These are phyloP conservation scores for Taiwanofungus camphoratus DNA, from an alignment of 1,284 basidiomycete genomes.

Conservation along the genomic window DNA sequence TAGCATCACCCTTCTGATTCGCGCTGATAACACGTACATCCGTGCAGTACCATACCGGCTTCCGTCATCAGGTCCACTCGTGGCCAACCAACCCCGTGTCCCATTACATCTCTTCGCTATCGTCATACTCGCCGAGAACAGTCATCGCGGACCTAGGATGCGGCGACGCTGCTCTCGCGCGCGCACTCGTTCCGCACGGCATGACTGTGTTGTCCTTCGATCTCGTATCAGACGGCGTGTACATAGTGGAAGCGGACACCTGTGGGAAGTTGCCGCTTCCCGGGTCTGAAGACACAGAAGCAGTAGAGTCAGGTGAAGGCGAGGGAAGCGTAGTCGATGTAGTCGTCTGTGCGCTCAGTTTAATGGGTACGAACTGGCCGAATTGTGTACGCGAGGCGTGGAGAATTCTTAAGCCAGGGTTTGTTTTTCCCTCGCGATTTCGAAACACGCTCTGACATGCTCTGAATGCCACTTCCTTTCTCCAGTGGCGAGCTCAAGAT, in stretches of 20 bases:
- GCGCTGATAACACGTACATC: no score
- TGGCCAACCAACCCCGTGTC: conserved; percentile 91
- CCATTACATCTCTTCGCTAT: conserved; percentile 61
- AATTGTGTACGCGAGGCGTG: conserved; percentile 85
- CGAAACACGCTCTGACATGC: background rate
- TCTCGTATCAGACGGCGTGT: conserved; percentile 68
- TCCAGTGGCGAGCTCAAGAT: conserved; percentile 83
- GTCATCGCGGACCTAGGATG: conserved; percentile 93
- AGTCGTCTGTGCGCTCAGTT: conserved; percentile 88
- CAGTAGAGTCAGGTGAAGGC: conserved; percentile 25
- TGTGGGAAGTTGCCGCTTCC: conserved; percentile 73
- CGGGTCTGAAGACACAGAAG: conserved; percentile 57
- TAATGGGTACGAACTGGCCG: conserved; percentile 98
- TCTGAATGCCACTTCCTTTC: background rate
- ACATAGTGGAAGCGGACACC: conserved; percentile 77
- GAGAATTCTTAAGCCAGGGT: conserved; percentile 80
- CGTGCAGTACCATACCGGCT: conserved; percentile 82
- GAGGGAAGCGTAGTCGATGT: conserved; percentile 82
- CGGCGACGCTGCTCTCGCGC: conserved; percentile 89
- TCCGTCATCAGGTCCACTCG: conserved; percentile 80
- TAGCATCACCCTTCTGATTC: background rate
- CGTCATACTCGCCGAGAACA: conserved; percentile 55
- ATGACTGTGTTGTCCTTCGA: conserved; percentile 77
- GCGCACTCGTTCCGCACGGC: conserved; percentile 61
- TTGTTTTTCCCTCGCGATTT: conserved; percentile 29